These are phyloP conservation scores for Candida lessepsii DNA, from an alignment of 805 yeast species.

Conservation along the genomic window DNA sequence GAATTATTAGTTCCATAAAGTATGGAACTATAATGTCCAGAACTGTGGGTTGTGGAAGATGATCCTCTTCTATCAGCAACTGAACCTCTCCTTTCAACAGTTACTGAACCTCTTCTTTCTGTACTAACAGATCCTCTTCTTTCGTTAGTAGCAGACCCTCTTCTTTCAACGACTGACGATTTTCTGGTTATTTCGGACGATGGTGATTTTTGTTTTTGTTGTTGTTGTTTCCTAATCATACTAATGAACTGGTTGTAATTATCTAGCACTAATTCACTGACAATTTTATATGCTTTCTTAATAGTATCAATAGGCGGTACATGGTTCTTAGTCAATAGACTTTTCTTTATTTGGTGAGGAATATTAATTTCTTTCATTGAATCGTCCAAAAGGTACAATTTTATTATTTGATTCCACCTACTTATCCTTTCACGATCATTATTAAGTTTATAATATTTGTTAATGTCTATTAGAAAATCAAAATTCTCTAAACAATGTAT, in stretches of 20 bases:
- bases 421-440: slow-evolving; percentile 11
- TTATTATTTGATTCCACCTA: slow-evolving; percentile 28
- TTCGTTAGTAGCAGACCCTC: slow-evolving; percentile 4
- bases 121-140: slow-evolving; percentile 2
- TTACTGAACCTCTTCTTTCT: slow-evolving; percentile 6
- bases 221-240: slow-evolving; percentile 5
- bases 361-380: slow-evolving; percentile 35
- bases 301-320: slow-evolving; percentile 20
- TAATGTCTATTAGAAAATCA: slow-evolving; percentile 26
- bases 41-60: slow-evolving; percentile 2
- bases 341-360: slow-evolving; percentile 24
- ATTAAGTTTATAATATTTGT: slow-evolving; percentile 10
- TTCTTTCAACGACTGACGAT: slow-evolving; percentile 6
- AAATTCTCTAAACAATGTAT: slow-evolving; percentile 39
- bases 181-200: slow-evolving; percentile 2
- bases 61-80: slow-evolving; percentile 5
- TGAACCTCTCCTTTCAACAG: background rate
- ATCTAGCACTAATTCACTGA: slow-evolving; percentile 31
- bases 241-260: slow-evolving; percentile 33
- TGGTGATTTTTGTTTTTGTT: slow-evolving; percentile 1
- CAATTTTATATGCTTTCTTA: slow-evolving; percentile 16
- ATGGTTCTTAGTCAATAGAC: slow-evolving; percentile 18
- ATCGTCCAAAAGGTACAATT: slow-evolving; percentile 26
- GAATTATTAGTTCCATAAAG: slow-evolving; percentile 2
- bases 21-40: slow-evolving; percentile 1